A percentile compares a stretch with the other conserved stretches of the same genome.
These are phyloP conservation scores for Hypoxylon sp. DNA, from an alignment of 2,329 filamentous ascomycete genomes.

Conservation along the genomic window DNA sequence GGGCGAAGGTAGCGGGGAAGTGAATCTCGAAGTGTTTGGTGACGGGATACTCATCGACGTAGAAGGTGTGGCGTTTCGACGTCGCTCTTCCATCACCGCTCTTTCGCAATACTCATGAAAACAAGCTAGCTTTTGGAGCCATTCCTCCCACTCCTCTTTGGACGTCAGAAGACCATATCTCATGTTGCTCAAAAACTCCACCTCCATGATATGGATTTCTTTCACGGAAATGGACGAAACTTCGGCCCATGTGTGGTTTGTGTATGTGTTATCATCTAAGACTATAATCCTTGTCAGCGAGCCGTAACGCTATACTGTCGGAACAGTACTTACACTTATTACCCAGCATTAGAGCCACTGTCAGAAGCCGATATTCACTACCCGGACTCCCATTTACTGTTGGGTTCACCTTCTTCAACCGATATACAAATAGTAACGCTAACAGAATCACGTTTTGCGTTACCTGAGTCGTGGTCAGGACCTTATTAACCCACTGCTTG, in stretches of 20 bases:
- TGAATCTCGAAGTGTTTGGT: slow-evolving; percentile 57
- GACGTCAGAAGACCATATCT: slow-evolving; percentile 92
- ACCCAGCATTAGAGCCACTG: slow-evolving; percentile 95
- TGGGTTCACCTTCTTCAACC: slow-evolving; percentile 90
- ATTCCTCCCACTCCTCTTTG: slow-evolving; percentile 86
- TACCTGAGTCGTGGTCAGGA: slow-evolving; percentile 94
- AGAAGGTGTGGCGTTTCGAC: slow-evolving; percentile 51
- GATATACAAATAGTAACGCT: slow-evolving; percentile 91
- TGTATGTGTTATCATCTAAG: slow-evolving; percentile 98
- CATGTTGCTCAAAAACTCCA: slow-evolving; percentile 99
- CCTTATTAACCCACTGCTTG: slow-evolving; percentile 92
- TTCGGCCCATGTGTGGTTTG: slow-evolving; percentile 99
- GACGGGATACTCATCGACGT: slow-evolving; percentile 59
- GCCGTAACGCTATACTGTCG: not conserved
- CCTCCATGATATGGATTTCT: slow-evolving; percentile 99
- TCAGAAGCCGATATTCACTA: slow-evolving; percentile 93
- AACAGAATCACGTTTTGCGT: slow-evolving; percentile 95
- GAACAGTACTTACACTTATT: slow-evolving; percentile 82
- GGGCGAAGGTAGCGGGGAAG: slow-evolving; percentile 67
- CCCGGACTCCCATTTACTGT: slow-evolving; percentile 90
- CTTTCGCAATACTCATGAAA: slow-evolving; percentile 88
- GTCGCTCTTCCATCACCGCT: slow-evolving; percentile 63
- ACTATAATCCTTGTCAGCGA: slow-evolving; percentile 65
- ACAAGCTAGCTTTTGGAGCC: slow-evolving; percentile 85
- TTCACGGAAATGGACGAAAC: slow-evolving; percentile 94